These are phyloP conservation scores for Colletotrichum navitas DNA, from an alignment of 2,329 filamentous ascomycete species.

Conservation along the genomic window DNA sequence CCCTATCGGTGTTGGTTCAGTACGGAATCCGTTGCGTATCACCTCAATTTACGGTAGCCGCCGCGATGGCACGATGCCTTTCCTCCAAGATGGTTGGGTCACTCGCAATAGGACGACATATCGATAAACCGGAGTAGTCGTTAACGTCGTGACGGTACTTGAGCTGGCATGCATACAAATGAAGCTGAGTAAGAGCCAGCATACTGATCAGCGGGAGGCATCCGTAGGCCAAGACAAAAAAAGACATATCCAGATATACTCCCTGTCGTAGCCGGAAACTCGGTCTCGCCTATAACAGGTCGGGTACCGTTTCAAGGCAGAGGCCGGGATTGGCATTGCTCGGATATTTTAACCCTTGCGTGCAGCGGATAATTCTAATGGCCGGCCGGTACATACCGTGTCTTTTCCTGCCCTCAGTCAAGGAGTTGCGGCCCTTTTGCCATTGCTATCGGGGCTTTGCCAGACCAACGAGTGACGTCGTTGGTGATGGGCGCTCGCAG, in stretches of 20 bases:
- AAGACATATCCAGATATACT: not conserved
- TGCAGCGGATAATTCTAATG: constrained; percentile 26
- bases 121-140: not conserved
- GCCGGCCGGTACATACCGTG: constrained; percentile 20
- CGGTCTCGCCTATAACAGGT: not conserved
- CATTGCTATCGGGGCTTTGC: not conserved
- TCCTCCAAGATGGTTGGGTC: not conserved
- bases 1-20: constrained; percentile 1
- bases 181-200: not conserved
- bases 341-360: constrained; percentile 25
- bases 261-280: not conserved
- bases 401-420: not conserved
- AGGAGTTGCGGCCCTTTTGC: not conserved
- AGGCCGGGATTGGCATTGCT: constrained; percentile 30
- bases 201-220: not conserved
- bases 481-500: constrained; percentile 1
- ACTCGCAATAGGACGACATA: not conserved
- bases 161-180: not conserved
- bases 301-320: too few relatives aligned
- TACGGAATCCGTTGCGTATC: not conserved
- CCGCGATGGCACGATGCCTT: not conserved
- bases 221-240: not conserved
- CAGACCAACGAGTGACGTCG: not conserved
- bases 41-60: not conserved
- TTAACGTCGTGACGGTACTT: not conserved